phyloP scores from a whole-genome alignment of 176 grass and related monocot genomes.

The Sorghum bicolor region Sorghum_bicolor_NCBIv3 NC_012873.2:13817001-13817500 shows the following conservation, averaged over 20 bases:
- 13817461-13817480: conserved; percentile 65
- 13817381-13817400: background rate
- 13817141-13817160: background rate
- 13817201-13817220: background rate
- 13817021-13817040: background rate
- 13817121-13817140: background rate
- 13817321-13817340: background rate
- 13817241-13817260: background rate
- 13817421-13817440: conserved; percentile 3
- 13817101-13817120: background rate
- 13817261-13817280: background rate
- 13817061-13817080: background rate
- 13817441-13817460: conserved; percentile 47
- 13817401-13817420: background rate
- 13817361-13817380: background rate
- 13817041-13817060: background rate
- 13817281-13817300: background rate
- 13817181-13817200: background rate
- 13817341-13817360: background rate
- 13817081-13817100: background rate
- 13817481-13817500: conserved; percentile 26
- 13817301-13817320: background rate
- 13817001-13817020: background rate
- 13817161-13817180: background rate
- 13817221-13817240: conserved; percentile 11